A percentile compares a stretch with the other conserved stretches of the same genome.
Evolutionary conservation across 2,329 filamentous ascomycete species (phyloP).

Genomic region (Claviceps quebecensis): DNA sequence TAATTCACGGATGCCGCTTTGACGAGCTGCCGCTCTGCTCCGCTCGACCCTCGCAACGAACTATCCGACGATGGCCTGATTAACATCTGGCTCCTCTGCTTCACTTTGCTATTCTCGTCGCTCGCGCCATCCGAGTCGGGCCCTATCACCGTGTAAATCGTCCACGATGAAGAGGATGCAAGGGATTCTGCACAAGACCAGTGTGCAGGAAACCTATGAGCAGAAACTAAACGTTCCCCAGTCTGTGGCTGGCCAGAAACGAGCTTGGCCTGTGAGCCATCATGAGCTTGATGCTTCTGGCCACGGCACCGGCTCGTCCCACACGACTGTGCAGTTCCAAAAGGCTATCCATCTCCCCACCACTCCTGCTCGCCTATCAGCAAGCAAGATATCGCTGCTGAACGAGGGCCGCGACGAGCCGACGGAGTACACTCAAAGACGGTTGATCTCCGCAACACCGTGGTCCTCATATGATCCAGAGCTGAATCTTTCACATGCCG

Average conservation of each 20-base stretch:
- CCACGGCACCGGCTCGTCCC: neutral
- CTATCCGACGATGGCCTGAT: neutral
- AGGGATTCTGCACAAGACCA: constrained; percentile 34
- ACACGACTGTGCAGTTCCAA: constrained; percentile 17
- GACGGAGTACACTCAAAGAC: constrained; percentile 45
- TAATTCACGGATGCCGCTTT: too few species aligned
- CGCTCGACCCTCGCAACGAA: neutral
- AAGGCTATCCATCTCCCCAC: constrained; percentile 19
- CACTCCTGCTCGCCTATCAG: constrained; percentile 17
- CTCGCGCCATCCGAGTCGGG: neutral
- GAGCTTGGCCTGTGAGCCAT: constrained; percentile 17
- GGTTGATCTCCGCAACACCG: constrained; percentile 37
- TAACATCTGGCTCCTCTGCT: neutral
- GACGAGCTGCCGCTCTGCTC: too few species aligned
- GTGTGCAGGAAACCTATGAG: constrained; percentile 31
- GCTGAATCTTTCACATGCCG: constrained; percentile 46
- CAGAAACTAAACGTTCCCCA: constrained; percentile 24
- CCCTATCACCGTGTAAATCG: neutral
- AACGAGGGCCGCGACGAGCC: constrained; percentile 10
- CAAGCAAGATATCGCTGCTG: constrained; percentile 33
- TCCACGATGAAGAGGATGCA: constrained; percentile 25
- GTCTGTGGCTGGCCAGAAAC: constrained; percentile 35
- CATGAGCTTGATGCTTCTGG: constrained; percentile 4
- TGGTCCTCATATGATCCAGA: constrained; percentile 35
- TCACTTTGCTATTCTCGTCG: neutral